phyloP scores from a whole-genome alignment of 208 protist species.

The Acanthamoeba castellanii region DNA sequence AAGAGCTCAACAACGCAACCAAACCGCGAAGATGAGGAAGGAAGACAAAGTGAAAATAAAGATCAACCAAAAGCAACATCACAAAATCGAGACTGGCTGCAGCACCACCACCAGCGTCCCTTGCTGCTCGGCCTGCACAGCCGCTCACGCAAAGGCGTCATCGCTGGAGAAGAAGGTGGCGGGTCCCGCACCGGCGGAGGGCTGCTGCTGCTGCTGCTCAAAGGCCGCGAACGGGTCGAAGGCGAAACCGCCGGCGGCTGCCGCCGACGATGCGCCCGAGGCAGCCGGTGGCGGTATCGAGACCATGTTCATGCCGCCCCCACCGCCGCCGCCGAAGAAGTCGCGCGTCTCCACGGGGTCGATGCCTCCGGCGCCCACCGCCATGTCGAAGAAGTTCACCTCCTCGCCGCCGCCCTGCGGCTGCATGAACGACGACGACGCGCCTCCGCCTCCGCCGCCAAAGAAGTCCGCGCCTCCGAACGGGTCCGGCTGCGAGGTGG shows the following conservation, averaged over 20 bases:
- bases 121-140: no score
- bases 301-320: neutral
- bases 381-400: constrained; percentile 16
- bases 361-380: neutral
- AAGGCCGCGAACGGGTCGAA: neutral
- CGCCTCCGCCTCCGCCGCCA: neutral
- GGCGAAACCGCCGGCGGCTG: neutral
- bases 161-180: neutral
- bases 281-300: neutral
- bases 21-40: no score
- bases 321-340: neutral
- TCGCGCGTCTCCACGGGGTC: neutral
- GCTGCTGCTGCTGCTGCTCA: neutral
- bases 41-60: no score
- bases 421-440: neutral
- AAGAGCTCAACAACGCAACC: no score
- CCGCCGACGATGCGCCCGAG: neutral
- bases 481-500: no score
- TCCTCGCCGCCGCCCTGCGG: neutral
- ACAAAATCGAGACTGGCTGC: no score
- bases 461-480: neutral
- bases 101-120: no score
- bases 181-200: neutral
- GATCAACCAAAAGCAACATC: no score
- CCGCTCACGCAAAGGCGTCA: neutral